phyloP scores from a whole-genome alignment of 148 eudicot species.

The Beta vulgaris region DNA sequence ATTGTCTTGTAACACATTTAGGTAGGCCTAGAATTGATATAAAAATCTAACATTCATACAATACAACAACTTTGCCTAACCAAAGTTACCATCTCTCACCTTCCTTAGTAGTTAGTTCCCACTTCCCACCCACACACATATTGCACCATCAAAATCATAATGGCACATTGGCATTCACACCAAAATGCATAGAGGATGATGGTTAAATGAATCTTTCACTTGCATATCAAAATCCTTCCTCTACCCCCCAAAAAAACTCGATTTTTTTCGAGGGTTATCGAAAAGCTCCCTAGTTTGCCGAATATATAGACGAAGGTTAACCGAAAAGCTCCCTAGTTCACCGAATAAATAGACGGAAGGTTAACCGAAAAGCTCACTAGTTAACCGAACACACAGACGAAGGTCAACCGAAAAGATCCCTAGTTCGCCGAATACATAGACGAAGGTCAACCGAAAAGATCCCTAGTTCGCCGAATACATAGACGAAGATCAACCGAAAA shows the following conservation, averaged over 20 bases:
- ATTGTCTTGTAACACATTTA: conserved; percentile 5
- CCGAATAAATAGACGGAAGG: too few relatives aligned
- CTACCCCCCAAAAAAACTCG: background rate
- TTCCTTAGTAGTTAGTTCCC: background rate
- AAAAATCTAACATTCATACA: background rate
- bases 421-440: too few relatives aligned
- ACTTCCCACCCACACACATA: conserved; percentile 6
- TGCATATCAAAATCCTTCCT: background rate
- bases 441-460: too few relatives aligned
- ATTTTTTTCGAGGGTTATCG: background rate
- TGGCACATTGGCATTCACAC: conserved; percentile 8
- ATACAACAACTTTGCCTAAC: conserved; percentile 16
- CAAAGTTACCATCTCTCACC: background rate
- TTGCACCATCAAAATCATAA: conserved; percentile 1
- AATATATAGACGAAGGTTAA: too few relatives aligned
- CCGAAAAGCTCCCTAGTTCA: too few relatives aligned
- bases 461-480: too few relatives aligned
- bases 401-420: too few relatives aligned
- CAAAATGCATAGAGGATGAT: background rate
- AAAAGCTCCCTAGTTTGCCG: background rate
- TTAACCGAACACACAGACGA: too few relatives aligned
- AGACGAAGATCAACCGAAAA: too few relatives aligned
- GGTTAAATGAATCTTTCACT: background rate
- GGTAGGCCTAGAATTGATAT: conserved; percentile 18
- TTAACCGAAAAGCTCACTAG: too few relatives aligned